Conservation (phyloP, 225 moss, liverwort and hornwort genomes). For the Rhytidiadelphus loreus region DNA sequence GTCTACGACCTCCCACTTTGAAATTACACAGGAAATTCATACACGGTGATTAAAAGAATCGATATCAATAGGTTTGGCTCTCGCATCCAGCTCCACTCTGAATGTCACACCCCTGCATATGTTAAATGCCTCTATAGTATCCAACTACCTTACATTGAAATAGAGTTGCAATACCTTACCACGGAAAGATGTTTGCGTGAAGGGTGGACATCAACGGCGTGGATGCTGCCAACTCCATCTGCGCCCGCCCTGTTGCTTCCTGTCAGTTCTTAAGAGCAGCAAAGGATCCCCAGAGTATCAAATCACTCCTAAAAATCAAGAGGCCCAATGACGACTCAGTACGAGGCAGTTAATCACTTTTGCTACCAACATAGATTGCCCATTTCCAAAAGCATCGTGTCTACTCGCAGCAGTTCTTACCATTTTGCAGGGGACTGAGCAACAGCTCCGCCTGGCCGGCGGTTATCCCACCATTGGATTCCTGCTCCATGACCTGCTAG, state of each 20-base stretch:
- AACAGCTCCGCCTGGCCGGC: conserved; percentile 79
- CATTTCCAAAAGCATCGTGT: background rate
- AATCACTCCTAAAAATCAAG: background rate
- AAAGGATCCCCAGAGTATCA: background rate
- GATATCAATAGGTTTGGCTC: background rate
- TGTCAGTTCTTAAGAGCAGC: conserved; percentile 17
- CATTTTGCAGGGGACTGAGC: conserved; percentile 89
- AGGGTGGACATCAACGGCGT: conserved; percentile 83
- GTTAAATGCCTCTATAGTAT: background rate
- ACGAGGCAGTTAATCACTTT: background rate
- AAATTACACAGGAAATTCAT: background rate
- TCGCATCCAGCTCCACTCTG: background rate
- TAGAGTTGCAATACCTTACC: conserved; percentile 21
- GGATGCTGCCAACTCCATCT: conserved; percentile 61
- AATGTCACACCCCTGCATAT: background rate
- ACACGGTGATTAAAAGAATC: background rate
- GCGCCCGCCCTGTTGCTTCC: conserved; percentile 59
- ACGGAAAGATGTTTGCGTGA: conserved; percentile 94
- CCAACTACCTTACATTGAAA: background rate
- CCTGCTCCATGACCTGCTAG: conserved; percentile 78
- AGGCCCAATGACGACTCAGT: background rate
- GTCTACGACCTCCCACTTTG: background rate
- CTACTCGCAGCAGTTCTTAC: conserved; percentile 18
- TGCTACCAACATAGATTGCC: background rate
- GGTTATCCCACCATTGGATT: conserved; percentile 96